Percentiles rank a stretch among this genome's conserved stretches.
Evolutionary conservation across 1,284 basidiomycete species (phyloP).

Genomic region (Tremellales sp.): DNA sequence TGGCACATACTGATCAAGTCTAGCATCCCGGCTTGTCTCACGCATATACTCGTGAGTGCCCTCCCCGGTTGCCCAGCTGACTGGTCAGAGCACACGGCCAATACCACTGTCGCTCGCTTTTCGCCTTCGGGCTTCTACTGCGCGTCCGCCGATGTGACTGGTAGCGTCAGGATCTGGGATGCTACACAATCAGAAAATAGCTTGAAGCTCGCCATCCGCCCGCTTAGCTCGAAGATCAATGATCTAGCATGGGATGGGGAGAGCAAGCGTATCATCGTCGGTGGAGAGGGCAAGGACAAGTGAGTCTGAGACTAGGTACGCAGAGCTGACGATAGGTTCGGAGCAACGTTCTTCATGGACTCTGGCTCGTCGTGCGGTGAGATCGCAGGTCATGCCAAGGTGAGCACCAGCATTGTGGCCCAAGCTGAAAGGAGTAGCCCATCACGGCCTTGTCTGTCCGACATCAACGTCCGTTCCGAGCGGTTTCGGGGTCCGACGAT

Average conservation of each 20-base stretch:
- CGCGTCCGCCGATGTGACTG: constrained; percentile 77
- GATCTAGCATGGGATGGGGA: constrained; percentile 97
- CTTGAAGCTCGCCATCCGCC: constrained; percentile 79
- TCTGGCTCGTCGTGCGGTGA: constrained; percentile 88
- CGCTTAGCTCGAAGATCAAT: constrained; percentile 77
- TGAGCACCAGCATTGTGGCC: constrained; percentile 31
- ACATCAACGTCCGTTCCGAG: constrained; percentile 83
- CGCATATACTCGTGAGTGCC: constrained; percentile 42
- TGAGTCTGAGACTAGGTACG: constrained; percentile 43
- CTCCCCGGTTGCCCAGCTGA: constrained; percentile 1
- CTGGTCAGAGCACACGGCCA: constrained; percentile 72
- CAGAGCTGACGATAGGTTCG: constrained; percentile 57
- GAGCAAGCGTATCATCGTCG: constrained; percentile 90
- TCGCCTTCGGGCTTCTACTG: constrained; percentile 94
- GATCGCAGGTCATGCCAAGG: constrained; percentile 89
- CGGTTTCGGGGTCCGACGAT: constrained; percentile 83
- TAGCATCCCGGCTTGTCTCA: constrained; percentile 37
- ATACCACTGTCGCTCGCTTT: constrained; percentile 82
- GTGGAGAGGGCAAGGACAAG: constrained; percentile 92
- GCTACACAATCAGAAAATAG: constrained; percentile 79
- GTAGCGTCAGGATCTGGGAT: constrained; percentile 91
- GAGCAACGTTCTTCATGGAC: constrained; percentile 81
- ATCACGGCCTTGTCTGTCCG: constrained; percentile 91
- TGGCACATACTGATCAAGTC: not conserved
- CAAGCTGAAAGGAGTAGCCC: constrained; percentile 53